Evolutionary conservation across 345 rosid species (phyloP), one percentile per base, ranked within the genome.

Genomic region (Corchorus capsularis): DNA sequence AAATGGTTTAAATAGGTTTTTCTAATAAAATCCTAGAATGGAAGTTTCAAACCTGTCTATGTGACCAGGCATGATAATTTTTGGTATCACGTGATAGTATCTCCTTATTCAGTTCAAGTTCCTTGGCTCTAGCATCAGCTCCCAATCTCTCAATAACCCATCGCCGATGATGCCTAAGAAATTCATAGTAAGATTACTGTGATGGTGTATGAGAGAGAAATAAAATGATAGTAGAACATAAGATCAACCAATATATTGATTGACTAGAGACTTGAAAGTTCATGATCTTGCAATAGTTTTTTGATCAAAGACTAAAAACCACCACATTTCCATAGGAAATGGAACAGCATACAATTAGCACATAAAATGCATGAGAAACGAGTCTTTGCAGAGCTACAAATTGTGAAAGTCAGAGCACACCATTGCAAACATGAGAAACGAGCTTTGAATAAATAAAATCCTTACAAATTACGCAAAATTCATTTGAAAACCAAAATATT

Each of bases 61-160:
- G 93, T 59, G 97, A 96, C 98, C 99, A 92, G 70, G 95, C 97
- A 79, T 89, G 98, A 82, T 96, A 96, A 72, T 96, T 88, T 79
- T 92, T 96, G 73, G 97, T 91, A 82, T 93, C 99, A 63, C 75
- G 37, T 41, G 80, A 81, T 66, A 93, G 89, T 49, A 93, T 86
- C 69, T 81, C 83, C 87, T 76, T 78, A 5, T 89, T 93, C 79
- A 91, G 90, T 19, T 88, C 82, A 80, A 96, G 97, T 69, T 96
- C 99, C 75, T 63, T 84, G 66, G 57, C 68, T 19, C 84, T 79
- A 70, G 87, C 95, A 62, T 87, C 88, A 74, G 89, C 57, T 71
- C 97, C 98, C 78, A 93, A 66, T 86, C 87, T 91, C 83, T 90
- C 97, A 6, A 97, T 97, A 87, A 88, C 91, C 97, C 99, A 96